Conservation (phyloP, 1,139 yeast species). For the Yarrowia galli region DNA sequence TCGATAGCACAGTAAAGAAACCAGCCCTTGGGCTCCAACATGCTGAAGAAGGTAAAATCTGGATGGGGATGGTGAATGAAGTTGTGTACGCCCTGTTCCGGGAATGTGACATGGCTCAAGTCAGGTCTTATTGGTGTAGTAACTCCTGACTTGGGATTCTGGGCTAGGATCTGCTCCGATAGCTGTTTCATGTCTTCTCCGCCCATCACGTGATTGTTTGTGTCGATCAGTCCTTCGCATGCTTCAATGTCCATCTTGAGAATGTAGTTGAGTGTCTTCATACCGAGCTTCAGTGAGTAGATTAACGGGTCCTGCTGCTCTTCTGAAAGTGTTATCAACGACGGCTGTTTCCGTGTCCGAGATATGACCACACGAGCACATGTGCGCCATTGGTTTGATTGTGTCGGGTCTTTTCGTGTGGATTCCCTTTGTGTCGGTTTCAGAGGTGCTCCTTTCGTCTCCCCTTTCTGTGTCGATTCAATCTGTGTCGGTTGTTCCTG, state of each 20-base stretch:
- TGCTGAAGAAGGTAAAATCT: not conserved
- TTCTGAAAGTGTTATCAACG: not conserved
- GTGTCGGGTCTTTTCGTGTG: too few species aligned
- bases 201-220: not conserved
- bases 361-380: not conserved
- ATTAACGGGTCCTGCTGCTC: not conserved
- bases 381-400: not conserved
- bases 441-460: too few species aligned
- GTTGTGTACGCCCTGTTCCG: not conserved
- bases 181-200: not conserved
- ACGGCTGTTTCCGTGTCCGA: not conserved
- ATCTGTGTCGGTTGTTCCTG: not conserved
- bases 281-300: not conserved
- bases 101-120: not conserved
- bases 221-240: not conserved
- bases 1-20: not conserved
- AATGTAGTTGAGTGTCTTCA: conserved; percentile 8
- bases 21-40: not conserved
- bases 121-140: not conserved
- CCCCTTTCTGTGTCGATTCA: not conserved
- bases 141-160: not conserved
- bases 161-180: not conserved
- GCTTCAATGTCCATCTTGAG: not conserved
- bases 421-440: not conserved
- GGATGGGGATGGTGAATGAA: not conserved